Conservation (phyloP, 768 basidiomycete species). For the Psilocybe subaeruginosa region DNA sequence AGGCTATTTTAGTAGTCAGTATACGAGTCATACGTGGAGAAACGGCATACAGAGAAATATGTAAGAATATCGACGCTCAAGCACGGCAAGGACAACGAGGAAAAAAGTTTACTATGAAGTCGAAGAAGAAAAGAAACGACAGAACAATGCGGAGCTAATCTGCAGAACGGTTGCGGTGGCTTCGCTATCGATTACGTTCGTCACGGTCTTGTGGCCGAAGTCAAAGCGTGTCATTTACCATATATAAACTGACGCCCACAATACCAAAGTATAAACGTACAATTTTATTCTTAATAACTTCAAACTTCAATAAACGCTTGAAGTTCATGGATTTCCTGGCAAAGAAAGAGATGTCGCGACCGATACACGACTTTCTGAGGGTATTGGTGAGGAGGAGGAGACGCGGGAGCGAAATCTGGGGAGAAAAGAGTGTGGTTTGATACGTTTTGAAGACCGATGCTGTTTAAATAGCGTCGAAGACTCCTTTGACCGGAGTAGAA, state of each 20-base stretch:
- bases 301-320: background rate
- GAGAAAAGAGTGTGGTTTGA: background rate
- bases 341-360: background rate
- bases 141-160: slow-evolving; percentile 21
- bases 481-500: slow-evolving; percentile 5
- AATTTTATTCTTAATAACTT: background rate
- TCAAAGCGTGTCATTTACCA: slow-evolving; percentile 36
- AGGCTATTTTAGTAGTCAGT: background rate
- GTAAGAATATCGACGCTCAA: background rate
- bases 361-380: background rate
- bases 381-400: background rate
- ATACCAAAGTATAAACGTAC: slow-evolving; percentile 15
- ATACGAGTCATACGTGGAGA: background rate
- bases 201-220: slow-evolving; percentile 18
- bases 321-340: background rate
- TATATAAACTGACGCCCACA: slow-evolving; percentile 42
- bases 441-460: background rate
- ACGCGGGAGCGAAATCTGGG: background rate
- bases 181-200: slow-evolving; percentile 24
- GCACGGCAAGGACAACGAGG: background rate
- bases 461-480: background rate
- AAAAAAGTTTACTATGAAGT: slow-evolving; percentile 2
- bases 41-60: background rate
- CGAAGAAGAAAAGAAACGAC: slow-evolving; percentile 3
- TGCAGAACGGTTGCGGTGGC: slow-evolving; percentile 19